Conservation (phyloP, 192 early-diverging fungal species). For the Kickxella alabastrina region DNA sequence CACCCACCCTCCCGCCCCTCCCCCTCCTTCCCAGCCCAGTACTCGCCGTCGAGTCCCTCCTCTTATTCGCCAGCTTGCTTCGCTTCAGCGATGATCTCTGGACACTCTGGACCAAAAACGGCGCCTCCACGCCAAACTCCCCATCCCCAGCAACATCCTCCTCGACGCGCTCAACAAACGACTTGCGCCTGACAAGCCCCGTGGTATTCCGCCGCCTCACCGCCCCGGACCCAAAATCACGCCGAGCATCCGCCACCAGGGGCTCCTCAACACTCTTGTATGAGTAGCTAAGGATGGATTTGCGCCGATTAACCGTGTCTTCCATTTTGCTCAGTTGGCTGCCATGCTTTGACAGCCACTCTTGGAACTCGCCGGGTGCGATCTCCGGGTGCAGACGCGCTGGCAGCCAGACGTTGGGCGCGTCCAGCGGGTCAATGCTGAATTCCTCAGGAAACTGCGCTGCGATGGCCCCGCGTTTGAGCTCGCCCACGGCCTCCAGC, state of each 20-base stretch:
- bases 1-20: constrained; percentile 5
- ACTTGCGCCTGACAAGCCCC: constrained; percentile 34
- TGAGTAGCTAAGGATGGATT: constrained; percentile 51
- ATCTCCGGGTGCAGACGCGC: constrained; percentile 56
- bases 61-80: constrained; percentile 49
- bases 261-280: constrained; percentile 15
- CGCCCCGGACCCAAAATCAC: constrained; percentile 1
- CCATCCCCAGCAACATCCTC: constrained; percentile 22
- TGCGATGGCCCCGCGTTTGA: constrained; percentile 50
- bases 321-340: constrained; percentile 41
- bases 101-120: constrained; percentile 46
- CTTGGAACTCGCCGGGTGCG: constrained; percentile 54
- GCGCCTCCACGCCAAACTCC: constrained; percentile 12
- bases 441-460: constrained; percentile 55
- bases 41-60: constrained; percentile 46
- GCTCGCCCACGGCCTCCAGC: constrained; percentile 48
- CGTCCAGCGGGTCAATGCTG: constrained; percentile 42
- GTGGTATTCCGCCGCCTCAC: constrained; percentile 39
- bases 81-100: constrained; percentile 49
- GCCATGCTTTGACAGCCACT: constrained; percentile 50
- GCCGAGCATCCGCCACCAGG: neutral
- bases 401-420: constrained; percentile 54
- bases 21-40: constrained; percentile 2
- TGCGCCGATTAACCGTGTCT: constrained; percentile 40
- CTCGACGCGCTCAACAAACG: constrained; percentile 37